Evolutionary conservation across 2,329 filamentous ascomycete species (phyloP), one percentile per base, ranked within the genome.

Genomic region (Pseudovirgaria hyperparasitica): DNA sequence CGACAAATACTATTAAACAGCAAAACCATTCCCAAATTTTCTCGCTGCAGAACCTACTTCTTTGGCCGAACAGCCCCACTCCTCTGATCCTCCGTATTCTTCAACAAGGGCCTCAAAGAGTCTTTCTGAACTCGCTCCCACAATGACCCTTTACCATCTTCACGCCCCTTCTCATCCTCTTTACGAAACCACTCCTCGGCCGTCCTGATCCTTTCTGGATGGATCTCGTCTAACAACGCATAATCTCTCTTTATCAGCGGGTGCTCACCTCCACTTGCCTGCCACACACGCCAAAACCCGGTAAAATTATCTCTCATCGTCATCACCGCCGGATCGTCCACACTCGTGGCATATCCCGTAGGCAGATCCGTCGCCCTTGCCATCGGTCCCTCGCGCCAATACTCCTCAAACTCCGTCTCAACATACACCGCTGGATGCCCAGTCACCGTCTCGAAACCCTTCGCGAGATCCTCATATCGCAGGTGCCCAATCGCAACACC

Each of bases 251-350:
- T 41, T 2, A 66, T 36, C 5, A 67, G 34, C 0, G 58, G 58
- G 16, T 43, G 40, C 28, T 63, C 60, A 0, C 47, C 50, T 0
- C 54, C 55, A 2, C 57, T 58, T 28, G 54, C 28, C 23, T 46
- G 54, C 49, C 55, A 70, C 27, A 60, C 32, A 29, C 55, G 62
- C 59, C 63, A 70, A 36, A 62, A 69, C 0, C 55, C 63, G 0
- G 55, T 58, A 35, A 70, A 70, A 36, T 69, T 70, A 23, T 62
- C 41, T 18, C 45, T 42, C 5, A 62, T 29, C 2, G 40, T 63
- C 50, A 61, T 46, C 8, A 47, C 40, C 3, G 52, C 45, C 11
- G 49, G 38, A 33, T 60, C 57, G 5, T 43, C 40, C 5, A 34
- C 41, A 30, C 48, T 42, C 8, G 47, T 41, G 33, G 50, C 57